Conservation (phyloP, 352 stramenopile genomes). For the Phytophthora megakarya region DNA sequence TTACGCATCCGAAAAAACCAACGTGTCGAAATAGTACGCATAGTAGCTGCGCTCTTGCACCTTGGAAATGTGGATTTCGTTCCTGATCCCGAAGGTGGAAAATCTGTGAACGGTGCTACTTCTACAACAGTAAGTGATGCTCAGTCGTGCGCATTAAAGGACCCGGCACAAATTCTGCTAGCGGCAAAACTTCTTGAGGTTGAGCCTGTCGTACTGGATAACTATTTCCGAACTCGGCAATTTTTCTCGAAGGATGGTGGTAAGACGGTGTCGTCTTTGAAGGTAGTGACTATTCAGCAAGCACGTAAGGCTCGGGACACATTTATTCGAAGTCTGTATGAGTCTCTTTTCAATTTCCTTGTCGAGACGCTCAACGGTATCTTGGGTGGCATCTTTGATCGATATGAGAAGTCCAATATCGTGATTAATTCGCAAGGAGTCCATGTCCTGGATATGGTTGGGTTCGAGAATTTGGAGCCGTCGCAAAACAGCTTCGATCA, state of each 20-base stretch:
- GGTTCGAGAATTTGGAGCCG: constrained; percentile 67
- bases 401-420: constrained; percentile 85
- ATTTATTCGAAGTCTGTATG: constrained; percentile 82
- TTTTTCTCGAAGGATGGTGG: constrained; percentile 78
- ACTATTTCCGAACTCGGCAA: constrained; percentile 85
- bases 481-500: constrained; percentile 79
- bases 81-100: constrained; percentile 55
- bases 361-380: constrained; percentile 84
- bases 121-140: constrained; percentile 34
- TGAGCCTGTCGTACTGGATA: constrained; percentile 79
- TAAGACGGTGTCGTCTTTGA: constrained; percentile 80
- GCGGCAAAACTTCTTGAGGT: constrained; percentile 77
- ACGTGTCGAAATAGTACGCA: constrained; percentile 78
- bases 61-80: constrained; percentile 84
- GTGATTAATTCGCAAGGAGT: constrained; percentile 82
- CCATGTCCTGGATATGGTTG: constrained; percentile 82
- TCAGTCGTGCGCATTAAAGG: constrained; percentile 68
- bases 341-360: constrained; percentile 78
- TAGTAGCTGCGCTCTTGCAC: constrained; percentile 76
- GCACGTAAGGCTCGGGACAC: constrained; percentile 72
- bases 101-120: constrained; percentile 49
- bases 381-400: constrained; percentile 80
- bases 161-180: constrained; percentile 64
- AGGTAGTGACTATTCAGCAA: constrained; percentile 82
- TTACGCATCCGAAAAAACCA: constrained; percentile 82